Percentiles rank a stretch among this genome's conserved stretches.
Evolutionary conservation across 306 rosid species (phyloP).

Genomic region (Sphenostylis stenocarpa): DNA sequence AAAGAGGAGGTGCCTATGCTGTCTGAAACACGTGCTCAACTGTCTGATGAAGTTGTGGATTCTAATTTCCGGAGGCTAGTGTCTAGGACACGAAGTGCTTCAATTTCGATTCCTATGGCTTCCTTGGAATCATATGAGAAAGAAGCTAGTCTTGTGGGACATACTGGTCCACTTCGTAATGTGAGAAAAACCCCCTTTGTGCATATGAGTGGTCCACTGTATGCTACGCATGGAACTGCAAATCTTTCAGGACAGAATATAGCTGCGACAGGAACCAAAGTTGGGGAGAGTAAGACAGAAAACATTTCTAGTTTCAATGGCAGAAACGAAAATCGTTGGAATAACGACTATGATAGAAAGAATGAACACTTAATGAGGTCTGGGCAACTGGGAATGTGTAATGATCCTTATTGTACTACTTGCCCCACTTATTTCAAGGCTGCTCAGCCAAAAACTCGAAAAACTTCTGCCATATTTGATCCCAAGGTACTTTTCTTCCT

Average conservation of each 20-base stretch:
- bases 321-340: slow-evolving; percentile 44
- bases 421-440: slow-evolving; percentile 74
- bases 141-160: slow-evolving; percentile 58
- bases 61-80: slow-evolving; percentile 42
- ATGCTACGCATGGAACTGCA: slow-evolving; percentile 40
- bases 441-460: slow-evolving; percentile 44
- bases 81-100: slow-evolving; percentile 58
- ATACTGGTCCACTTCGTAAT: slow-evolving; percentile 74
- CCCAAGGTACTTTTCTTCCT: slow-evolving; percentile 52
- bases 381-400: slow-evolving; percentile 88
- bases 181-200: slow-evolving; percentile 52
- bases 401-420: slow-evolving; percentile 87
- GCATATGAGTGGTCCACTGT: slow-evolving; percentile 71
- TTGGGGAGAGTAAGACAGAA: slow-evolving; percentile 37
- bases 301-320: slow-evolving; percentile 35
- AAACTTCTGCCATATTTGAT: slow-evolving; percentile 50
- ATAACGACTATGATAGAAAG: slow-evolving; percentile 34
- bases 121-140: slow-evolving; percentile 48
- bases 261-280: slow-evolving; percentile 32
- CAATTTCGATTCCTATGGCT: slow-evolving; percentile 56
- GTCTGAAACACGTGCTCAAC: slow-evolving; percentile 35
- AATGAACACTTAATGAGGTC: slow-evolving; percentile 81
- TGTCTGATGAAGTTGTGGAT: slow-evolving; percentile 34
- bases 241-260: slow-evolving; percentile 31
- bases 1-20: slow-evolving; percentile 72